These are phyloP conservation scores for Xerocomellus amylosporus DNA, from an alignment of 768 basidiomycete species.

Conservation along the genomic window DNA sequence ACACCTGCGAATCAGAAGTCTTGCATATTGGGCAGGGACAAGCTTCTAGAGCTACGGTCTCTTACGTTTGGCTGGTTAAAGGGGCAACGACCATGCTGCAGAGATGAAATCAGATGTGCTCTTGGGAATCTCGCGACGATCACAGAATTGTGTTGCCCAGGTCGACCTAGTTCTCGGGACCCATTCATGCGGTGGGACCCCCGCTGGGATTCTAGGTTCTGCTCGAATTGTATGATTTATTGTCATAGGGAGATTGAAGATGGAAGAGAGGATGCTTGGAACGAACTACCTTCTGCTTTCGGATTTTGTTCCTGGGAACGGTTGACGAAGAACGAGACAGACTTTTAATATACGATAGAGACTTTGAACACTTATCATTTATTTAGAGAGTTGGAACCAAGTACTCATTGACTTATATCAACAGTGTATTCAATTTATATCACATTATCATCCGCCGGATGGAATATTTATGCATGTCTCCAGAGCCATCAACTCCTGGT, in stretches of 20 bases:
- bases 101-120: slow-evolving; percentile 20
- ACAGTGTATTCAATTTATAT: too few species aligned
- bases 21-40: slow-evolving; percentile 25
- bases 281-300: slow-evolving; percentile 18
- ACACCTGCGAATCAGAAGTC: slow-evolving; percentile 23
- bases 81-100: slow-evolving; percentile 11
- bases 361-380: slow-evolving; percentile 1
- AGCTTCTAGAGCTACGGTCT: slow-evolving; percentile 20
- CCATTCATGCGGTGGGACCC: slow-evolving; percentile 25
- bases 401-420: background rate
- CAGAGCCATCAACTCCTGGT: too few species aligned
- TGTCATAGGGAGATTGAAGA: slow-evolving; percentile 28
- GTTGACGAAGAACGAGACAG: background rate
- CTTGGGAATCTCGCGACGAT: slow-evolving; percentile 23
- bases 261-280: slow-evolving; percentile 25
- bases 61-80: slow-evolving; percentile 22
- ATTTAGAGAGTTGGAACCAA: background rate
- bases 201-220: slow-evolving; percentile 22
- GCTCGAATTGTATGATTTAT: slow-evolving; percentile 17
- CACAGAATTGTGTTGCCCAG: slow-evolving; percentile 20
- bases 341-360: slow-evolving; percentile 1
- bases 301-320: slow-evolving; percentile 17
- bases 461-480: too few species aligned
- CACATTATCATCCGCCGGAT: too few species aligned
- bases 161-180: slow-evolving; percentile 18